Conservation (phyloP, 2,329 filamentous ascomycete species). For the Hortaea werneckii region DNA sequence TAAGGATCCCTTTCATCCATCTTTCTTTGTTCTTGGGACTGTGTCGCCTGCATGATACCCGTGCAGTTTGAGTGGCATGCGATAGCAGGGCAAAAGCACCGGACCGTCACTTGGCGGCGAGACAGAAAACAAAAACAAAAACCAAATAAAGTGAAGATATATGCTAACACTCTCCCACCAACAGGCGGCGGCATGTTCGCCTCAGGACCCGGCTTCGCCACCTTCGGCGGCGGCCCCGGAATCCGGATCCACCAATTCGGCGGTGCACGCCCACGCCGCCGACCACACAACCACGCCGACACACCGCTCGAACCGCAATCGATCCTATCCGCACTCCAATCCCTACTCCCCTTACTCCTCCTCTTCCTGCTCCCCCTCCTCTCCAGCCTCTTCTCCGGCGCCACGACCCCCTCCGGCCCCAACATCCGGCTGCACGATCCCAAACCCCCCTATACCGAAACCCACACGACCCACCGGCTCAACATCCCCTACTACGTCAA, state of each 20-base stretch:
- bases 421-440: constrained; percentile 66
- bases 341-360: constrained; percentile 68
- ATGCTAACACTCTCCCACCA: background rate
- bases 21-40: too few species aligned
- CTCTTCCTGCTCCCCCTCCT: constrained; percentile 77
- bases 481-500: constrained; percentile 79
- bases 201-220: constrained; percentile 71
- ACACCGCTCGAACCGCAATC: constrained; percentile 34
- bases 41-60: too few species aligned
- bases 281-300: constrained; percentile 54
- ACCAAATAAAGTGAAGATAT: constrained; percentile 1
- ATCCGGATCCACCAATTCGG: constrained; percentile 94
- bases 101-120: too few species aligned
- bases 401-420: constrained; percentile 46
- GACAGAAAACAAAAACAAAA: constrained; percentile 1
- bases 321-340: constrained; percentile 35
- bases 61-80: too few species aligned
- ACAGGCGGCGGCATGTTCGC: constrained; percentile 45
- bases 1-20: too few species aligned
- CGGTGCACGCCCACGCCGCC: constrained; percentile 62
- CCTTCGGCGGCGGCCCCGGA: constrained; percentile 82
- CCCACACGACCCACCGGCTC: constrained; percentile 59
- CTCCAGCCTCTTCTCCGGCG: constrained; percentile 66
- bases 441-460: constrained; percentile 59
- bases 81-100: too few species aligned